phyloP scores from a whole-genome alignment of 768 basidiomycete genomes.

The Phaffia australis region DNA sequence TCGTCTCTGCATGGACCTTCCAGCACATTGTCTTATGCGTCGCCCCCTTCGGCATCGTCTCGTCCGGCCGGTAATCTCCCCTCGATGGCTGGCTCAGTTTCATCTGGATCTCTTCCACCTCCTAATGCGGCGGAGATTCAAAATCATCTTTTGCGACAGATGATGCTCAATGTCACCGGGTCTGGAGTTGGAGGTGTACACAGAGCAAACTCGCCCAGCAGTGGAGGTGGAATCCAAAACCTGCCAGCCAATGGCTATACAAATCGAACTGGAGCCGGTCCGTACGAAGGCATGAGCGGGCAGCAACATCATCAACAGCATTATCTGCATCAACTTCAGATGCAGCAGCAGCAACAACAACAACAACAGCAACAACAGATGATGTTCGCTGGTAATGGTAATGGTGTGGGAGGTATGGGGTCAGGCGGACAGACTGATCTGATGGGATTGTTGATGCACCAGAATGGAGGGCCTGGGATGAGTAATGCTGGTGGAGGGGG shows the following conservation, averaged over 20 bases:
- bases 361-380: conserved; percentile 16
- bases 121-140: conserved; percentile 10
- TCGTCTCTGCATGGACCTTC: neutral
- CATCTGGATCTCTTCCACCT: neutral
- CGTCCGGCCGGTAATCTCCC: neutral
- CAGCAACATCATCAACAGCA: neutral
- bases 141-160: conserved; percentile 17
- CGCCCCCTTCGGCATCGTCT: neutral
- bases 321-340: neutral
- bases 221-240: neutral
- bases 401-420: no score
- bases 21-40: neutral
- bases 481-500: no score
- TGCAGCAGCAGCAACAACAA: neutral
- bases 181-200: neutral
- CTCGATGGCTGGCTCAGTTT: no score
- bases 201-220: neutral
- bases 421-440: no score
- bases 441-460: no score
- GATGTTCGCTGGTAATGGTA: neutral
- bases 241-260: neutral
- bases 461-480: no score
- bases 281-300: neutral
- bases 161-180: conserved; percentile 11
- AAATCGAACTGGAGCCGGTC: conserved; percentile 1